phyloP scores from a whole-genome alignment of 176 grass and related monocot genomes.

The Ampelocalamus luodianensis region DNA sequence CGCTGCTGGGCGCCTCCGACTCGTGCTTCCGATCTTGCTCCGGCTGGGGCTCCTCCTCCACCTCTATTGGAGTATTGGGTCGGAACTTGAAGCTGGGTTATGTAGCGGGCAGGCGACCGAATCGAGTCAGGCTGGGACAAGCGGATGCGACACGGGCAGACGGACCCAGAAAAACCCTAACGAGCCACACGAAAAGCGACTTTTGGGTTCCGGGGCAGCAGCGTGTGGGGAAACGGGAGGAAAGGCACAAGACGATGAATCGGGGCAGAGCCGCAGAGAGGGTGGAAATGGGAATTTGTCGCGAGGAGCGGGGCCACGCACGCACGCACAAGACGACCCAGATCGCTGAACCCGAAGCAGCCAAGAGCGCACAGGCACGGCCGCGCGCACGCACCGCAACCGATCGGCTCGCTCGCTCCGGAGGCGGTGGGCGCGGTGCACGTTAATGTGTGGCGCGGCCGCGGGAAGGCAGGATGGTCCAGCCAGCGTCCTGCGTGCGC shows the following conservation, averaged over 20 bases:
- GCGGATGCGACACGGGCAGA: conserved; percentile 50
- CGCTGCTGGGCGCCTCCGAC: neutral
- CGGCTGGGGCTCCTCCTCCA: conserved; percentile 27
- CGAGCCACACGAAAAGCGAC: conserved; percentile 41
- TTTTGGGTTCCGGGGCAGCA: conserved; percentile 25
- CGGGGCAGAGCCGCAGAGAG: too few relatives aligned
- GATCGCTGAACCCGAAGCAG: neutral
- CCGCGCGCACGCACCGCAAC: neutral
- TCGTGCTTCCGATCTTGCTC: neutral
- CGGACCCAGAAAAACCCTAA: conserved; percentile 42
- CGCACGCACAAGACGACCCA: neutral
- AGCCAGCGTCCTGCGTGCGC: neutral
- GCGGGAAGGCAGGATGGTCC: neutral
- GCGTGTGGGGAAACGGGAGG: conserved; percentile 43
- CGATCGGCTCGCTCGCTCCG: neutral
- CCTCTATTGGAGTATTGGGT: conserved; percentile 62
- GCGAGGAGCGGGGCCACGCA: neutral
- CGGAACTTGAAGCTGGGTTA: conserved; percentile 22
- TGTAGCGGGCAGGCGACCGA: conserved; percentile 21
- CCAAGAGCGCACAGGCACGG: neutral
- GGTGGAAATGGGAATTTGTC: conserved; percentile 6
- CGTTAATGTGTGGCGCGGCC: neutral
- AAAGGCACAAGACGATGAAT: conserved; percentile 17
- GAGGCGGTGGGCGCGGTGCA: conserved; percentile 28
- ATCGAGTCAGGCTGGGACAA: conserved; percentile 46